A percentile compares a stretch with the other conserved stretches of the same genome.
Conservation (phyloP, 1,284 basidiomycete species). For the Xerocomus tenax region DNA sequence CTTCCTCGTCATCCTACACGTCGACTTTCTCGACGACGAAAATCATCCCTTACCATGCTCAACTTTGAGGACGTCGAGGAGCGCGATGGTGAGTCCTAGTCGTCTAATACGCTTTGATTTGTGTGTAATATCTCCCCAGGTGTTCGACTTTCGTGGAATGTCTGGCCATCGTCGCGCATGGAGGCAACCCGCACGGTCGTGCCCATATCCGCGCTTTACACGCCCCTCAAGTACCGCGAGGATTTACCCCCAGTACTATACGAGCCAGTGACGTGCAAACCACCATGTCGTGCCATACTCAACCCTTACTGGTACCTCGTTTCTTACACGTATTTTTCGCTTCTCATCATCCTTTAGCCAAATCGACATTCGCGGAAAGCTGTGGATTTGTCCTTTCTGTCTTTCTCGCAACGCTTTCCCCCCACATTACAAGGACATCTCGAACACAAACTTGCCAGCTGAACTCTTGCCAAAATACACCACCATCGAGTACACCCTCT, state of each 20-base stretch:
- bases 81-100: conserved; percentile 43
- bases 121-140: conserved; percentile 39
- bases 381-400: conserved; percentile 99
- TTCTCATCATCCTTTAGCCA: conserved; percentile 51
- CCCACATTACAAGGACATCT: conserved; percentile 98
- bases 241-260: conserved; percentile 95
- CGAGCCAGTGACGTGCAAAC: conserved; percentile 97
- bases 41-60: conserved; percentile 27
- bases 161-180: conserved; percentile 95
- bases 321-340: background rate
- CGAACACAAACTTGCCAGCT: conserved; percentile 91
- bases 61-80: conserved; percentile 58
- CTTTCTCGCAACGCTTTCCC: conserved; percentile 94
- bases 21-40: conserved; percentile 4
- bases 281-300: conserved; percentile 92
- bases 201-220: conserved; percentile 96
- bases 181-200: conserved; percentile 97
- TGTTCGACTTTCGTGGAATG: conserved; percentile 93
- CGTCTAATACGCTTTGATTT: background rate
- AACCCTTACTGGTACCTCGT: conserved; percentile 87
- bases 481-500: conserved; percentile 96
- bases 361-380: conserved; percentile 95
- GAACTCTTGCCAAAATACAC: conserved; percentile 97
- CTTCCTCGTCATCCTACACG: conserved; percentile 19
- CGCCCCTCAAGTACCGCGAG: conserved; percentile 89